Evolutionary conservation across 257 asterid species (phyloP).

Genomic region (Pogostemon cablin): DNA sequence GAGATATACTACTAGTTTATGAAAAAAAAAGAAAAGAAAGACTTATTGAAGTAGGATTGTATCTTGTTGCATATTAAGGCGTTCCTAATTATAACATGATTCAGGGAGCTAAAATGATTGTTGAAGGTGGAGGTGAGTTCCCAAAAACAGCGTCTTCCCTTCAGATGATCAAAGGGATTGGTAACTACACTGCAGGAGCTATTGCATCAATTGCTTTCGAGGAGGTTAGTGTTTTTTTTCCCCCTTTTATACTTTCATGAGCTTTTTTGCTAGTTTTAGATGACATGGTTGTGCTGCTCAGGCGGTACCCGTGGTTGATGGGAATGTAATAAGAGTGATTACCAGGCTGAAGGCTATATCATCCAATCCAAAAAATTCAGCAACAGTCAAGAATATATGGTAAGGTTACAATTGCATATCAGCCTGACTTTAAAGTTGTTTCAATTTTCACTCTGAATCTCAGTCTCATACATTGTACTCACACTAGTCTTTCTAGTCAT

Average conservation of each 20-base stretch:
- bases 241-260: constrained; percentile 4
- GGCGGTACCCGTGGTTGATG: constrained; percentile 98
- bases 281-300: constrained; percentile 38
- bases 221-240: constrained; percentile 54
- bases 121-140: constrained; percentile 74
- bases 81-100: constrained; percentile 19
- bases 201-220: constrained; percentile 91
- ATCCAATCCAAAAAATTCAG: constrained; percentile 72
- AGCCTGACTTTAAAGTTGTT: not conserved
- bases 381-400: constrained; percentile 80
- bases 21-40: not conserved
- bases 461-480: not conserved
- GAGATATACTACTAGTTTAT: constrained; percentile 1
- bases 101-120: constrained; percentile 94
- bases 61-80: constrained; percentile 5
- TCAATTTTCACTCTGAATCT: not conserved
- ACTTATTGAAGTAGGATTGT: not conserved
- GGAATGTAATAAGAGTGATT: constrained; percentile 89
- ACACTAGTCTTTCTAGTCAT: constrained; percentile 4
- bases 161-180: constrained; percentile 78
- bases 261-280: constrained; percentile 13
- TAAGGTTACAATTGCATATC: constrained; percentile 36
- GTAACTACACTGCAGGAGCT: constrained; percentile 98
- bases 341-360: constrained; percentile 87
- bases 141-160: constrained; percentile 84